Evolutionary conservation across 495 filamentous ascomycete genomes (phyloP).

Genomic region (Talaromyces trachyspermus): DNA sequence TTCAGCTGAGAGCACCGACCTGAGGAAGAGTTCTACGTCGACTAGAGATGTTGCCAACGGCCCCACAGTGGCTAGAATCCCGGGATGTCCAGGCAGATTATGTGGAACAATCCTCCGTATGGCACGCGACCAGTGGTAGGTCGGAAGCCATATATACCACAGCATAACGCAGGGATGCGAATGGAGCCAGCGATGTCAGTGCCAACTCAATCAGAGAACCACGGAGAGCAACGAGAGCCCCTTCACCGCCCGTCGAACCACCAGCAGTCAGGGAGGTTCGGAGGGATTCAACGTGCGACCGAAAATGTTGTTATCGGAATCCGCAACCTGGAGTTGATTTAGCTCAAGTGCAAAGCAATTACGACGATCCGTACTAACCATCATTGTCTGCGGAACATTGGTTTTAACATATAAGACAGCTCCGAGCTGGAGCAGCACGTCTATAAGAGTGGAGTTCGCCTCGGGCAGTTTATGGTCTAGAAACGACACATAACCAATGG

Average conservation of each 20-base stretch:
- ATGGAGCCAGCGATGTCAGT: slow-evolving; percentile 65
- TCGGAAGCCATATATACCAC: slow-evolving; percentile 58
- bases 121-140: slow-evolving; percentile 56
- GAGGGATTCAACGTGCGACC: slow-evolving; percentile 52
- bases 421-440: slow-evolving; percentile 26
- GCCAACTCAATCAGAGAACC: slow-evolving; percentile 57
- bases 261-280: slow-evolving; percentile 50
- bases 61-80: slow-evolving; percentile 47
- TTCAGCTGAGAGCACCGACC: slow-evolving; percentile 37
- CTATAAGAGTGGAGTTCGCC: slow-evolving; percentile 6
- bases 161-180: slow-evolving; percentile 54
- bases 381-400: slow-evolving; percentile 49
- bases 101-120: slow-evolving; percentile 45
- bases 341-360: not conserved
- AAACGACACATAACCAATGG: slow-evolving; percentile 48
- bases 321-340: slow-evolving; percentile 42
- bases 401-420: slow-evolving; percentile 59
- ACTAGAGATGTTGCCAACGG: slow-evolving; percentile 47
- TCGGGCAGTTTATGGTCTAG: slow-evolving; percentile 40
- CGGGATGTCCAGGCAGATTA: slow-evolving; percentile 87
- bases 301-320: slow-evolving; percentile 33
- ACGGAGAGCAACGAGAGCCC: slow-evolving; percentile 50
- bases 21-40: slow-evolving; percentile 51
- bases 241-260: slow-evolving; percentile 62
- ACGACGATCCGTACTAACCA: slow-evolving; percentile 14